These are phyloP conservation scores for Debaryomyces robertsiae DNA, from an alignment of 1,139 yeast species.

Conservation along the genomic window DNA sequence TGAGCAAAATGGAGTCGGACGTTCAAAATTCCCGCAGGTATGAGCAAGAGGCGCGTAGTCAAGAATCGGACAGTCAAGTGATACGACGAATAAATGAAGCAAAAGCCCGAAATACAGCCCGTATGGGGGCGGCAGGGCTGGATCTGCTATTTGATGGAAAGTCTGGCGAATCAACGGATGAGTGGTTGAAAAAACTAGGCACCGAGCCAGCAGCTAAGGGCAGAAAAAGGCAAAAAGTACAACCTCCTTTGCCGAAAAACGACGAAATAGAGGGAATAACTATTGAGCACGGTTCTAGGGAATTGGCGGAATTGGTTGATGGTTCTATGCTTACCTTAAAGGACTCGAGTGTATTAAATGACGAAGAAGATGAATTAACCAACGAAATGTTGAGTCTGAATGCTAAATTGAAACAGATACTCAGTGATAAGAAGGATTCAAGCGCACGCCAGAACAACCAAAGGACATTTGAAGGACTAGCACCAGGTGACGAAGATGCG, in stretches of 20 bases:
- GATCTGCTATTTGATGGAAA: slow-evolving; percentile 27
- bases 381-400: slow-evolving; percentile 42
- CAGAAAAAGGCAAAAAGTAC: slow-evolving; percentile 6
- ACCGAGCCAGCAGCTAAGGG: slow-evolving; percentile 13
- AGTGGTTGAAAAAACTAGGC: slow-evolving; percentile 14
- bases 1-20: slow-evolving; percentile 7
- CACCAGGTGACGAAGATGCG: slow-evolving; percentile 19
- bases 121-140: slow-evolving; percentile 20
- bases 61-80: slow-evolving; percentile 15
- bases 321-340: slow-evolving; percentile 65
- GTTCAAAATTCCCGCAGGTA: slow-evolving; percentile 22
- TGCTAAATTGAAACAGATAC: slow-evolving; percentile 26
- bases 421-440: slow-evolving; percentile 27
- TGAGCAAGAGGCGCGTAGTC: slow-evolving; percentile 12
- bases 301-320: slow-evolving; percentile 39
- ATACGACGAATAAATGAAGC: slow-evolving; percentile 21
- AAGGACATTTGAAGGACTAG: slow-evolving; percentile 19
- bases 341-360: slow-evolving; percentile 57
- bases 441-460: slow-evolving; percentile 31
- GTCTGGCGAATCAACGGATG: slow-evolving; percentile 33
- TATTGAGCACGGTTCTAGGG: slow-evolving; percentile 49
- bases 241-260: not conserved
- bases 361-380: slow-evolving; percentile 47
- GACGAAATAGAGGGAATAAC: slow-evolving; percentile 22
- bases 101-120: slow-evolving; percentile 22